Evolutionary conservation across 2,329 filamentous ascomycete species (phyloP).

Genomic region (Apiospora hydei): DNA sequence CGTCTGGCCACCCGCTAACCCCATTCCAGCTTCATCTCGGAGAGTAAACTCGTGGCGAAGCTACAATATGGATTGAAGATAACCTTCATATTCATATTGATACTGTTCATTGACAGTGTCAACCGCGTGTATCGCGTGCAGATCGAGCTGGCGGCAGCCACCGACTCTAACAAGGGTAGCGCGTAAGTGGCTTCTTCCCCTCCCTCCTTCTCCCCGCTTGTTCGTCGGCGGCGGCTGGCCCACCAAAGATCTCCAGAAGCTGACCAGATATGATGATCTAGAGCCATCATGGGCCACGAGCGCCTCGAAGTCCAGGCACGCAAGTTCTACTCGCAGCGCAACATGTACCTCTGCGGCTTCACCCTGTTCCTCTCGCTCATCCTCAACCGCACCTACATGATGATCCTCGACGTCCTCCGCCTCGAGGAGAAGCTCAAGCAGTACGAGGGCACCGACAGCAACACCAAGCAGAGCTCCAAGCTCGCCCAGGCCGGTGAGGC

Average conservation of each 20-base stretch:
- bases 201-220: conserved; percentile 22
- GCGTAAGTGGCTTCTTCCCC: conserved; percentile 52
- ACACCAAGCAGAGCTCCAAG: conserved; percentile 73
- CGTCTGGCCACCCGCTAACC: conserved; percentile 16
- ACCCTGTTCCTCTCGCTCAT: conserved; percentile 98
- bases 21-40: conserved; percentile 81
- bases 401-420: conserved; percentile 90
- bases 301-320: conserved; percentile 98
- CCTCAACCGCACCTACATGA: conserved; percentile 97
- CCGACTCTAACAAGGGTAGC: conserved; percentile 61
- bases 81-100: conserved; percentile 98
- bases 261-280: conserved; percentile 26
- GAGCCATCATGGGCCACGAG: conserved; percentile 83
- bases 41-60: conserved; percentile 84
- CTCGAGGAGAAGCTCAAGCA: conserved; percentile 91
- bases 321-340: conserved; percentile 99
- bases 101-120: conserved; percentile 97
- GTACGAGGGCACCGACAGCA: conserved; percentile 71
- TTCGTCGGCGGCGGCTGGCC: background rate
- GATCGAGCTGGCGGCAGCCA: conserved; percentile 78
- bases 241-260: background rate
- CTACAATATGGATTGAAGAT: conserved; percentile 98
- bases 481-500: conserved; percentile 75
- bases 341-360: conserved; percentile 99
- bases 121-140: conserved; percentile 96